Percentiles rank a stretch among this genome's conserved stretches.
phyloP scores from a whole-genome alignment of 176 grass and related monocot genomes.

The Eragrostis nindensis region DNA sequence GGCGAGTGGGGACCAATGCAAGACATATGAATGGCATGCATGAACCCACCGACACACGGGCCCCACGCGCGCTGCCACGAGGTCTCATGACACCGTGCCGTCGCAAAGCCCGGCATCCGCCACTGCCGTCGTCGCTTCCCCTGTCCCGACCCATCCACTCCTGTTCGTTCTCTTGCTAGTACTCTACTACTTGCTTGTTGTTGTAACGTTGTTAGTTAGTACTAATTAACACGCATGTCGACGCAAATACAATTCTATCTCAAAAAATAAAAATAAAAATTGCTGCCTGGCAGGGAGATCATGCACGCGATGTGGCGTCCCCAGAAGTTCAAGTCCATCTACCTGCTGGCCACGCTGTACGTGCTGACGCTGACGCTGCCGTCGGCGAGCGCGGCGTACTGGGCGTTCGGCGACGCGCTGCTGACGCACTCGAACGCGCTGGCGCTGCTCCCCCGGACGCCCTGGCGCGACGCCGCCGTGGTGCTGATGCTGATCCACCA shows the following conservation, averaged over 20 bases:
- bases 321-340: constrained; percentile 98
- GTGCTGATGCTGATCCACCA: constrained; percentile 98
- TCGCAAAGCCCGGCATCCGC: background rate
- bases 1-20: background rate
- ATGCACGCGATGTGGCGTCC: constrained; percentile 99
- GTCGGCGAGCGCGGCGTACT: constrained; percentile 89
- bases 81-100: background rate
- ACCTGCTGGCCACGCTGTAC: constrained; percentile 92
- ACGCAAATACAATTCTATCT: too few species aligned
- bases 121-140: background rate
- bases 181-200: too few species aligned
- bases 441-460: constrained; percentile 66
- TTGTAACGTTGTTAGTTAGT: too few species aligned
- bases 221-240: too few species aligned
- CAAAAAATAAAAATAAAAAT: too few species aligned
- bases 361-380: constrained; percentile 90
- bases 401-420: constrained; percentile 93
- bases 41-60: constrained; percentile 14
- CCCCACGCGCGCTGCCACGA: background rate
- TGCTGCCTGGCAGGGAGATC: constrained; percentile 73
- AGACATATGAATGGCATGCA: too few species aligned
- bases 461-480: constrained; percentile 76
- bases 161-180: too few species aligned
- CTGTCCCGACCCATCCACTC: background rate
- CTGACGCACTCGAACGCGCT: constrained; percentile 90